Evolutionary conservation across 2,329 filamentous ascomycete genomes (phyloP).

Genomic region (Sphaerulina populicola): DNA sequence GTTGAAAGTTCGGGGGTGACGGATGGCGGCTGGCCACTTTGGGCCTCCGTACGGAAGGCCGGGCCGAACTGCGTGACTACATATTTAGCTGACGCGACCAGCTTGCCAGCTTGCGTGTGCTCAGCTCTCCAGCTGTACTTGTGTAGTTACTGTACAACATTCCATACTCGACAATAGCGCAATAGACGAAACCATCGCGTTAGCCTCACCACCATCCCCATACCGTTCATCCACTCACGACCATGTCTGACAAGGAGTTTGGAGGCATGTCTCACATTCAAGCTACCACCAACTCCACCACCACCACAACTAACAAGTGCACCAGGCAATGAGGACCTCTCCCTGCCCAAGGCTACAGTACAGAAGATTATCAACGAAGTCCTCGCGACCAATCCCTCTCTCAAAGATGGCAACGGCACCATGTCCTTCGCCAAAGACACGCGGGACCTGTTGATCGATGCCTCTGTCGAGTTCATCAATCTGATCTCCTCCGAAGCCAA

Average conservation of each 20-base stretch:
- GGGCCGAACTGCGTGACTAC: background rate
- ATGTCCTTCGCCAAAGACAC: slow-evolving; percentile 91
- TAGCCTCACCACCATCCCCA: background rate
- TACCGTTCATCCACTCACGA: background rate
- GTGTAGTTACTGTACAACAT: background rate
- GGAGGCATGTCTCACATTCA: slow-evolving; percentile 35
- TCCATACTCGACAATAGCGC: background rate
- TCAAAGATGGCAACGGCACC: slow-evolving; percentile 31
- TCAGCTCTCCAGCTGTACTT: background rate
- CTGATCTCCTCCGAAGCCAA: slow-evolving; percentile 98
- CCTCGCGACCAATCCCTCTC: slow-evolving; percentile 59
- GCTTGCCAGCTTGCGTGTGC: background rate
- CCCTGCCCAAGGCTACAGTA: slow-evolving; percentile 58
- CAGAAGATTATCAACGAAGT: slow-evolving; percentile 91
- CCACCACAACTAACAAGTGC: slow-evolving; percentile 5
- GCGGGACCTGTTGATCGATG: slow-evolving; percentile 90
- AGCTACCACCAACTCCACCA: background rate
- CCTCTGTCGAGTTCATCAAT: slow-evolving; percentile 98
- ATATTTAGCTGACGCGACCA: background rate
- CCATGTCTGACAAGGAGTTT: slow-evolving; percentile 51
- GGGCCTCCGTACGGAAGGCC: too few relatives aligned
- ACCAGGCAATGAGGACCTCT: slow-evolving; percentile 52
- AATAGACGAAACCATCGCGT: background rate
- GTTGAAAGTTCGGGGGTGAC: too few relatives aligned
- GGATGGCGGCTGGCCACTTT: too few relatives aligned